Conservation (phyloP, 805 yeast genomes). For the Starmerella apicola region DNA sequence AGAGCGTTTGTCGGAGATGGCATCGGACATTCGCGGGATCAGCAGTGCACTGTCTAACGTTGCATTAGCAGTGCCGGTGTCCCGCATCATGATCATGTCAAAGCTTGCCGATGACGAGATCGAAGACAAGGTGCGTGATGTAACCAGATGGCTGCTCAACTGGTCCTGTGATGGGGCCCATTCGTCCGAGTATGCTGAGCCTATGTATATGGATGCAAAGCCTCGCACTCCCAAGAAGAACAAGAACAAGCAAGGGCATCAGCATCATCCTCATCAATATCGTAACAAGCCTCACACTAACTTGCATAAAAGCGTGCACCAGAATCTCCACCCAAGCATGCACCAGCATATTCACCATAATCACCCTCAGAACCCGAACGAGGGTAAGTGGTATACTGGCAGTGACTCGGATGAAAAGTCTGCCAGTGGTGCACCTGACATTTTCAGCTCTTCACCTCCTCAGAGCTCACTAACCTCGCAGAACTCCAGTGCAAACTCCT, state of each 20-base stretch:
- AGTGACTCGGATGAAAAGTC: not conserved
- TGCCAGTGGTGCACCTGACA: not conserved
- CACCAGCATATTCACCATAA: too few relatives aligned
- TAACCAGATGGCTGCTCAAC: conserved; percentile 22
- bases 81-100: conserved; percentile 19
- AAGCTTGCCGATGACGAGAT: conserved; percentile 22
- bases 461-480: not conserved
- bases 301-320: too few relatives aligned
- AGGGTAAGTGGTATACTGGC: not conserved
- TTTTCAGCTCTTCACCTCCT: not conserved
- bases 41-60: conserved; percentile 22
- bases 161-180: conserved; percentile 6
- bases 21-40: conserved; percentile 24
- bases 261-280: too few relatives aligned
- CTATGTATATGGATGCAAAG: too few relatives aligned
- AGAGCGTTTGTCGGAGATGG: conserved; percentile 23
- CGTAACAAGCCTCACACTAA: too few relatives aligned
- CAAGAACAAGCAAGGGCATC: not conserved
- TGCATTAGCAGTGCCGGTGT: conserved; percentile 20
- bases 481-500: not conserved
- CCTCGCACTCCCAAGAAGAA: not conserved
- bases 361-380: not conserved
- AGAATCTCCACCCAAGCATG: too few relatives aligned
- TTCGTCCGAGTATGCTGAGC: too few relatives aligned
- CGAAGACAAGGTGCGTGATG: conserved; percentile 14